Percentiles rank a stretch among this genome's conserved stretches.
These are phyloP conservation scores for Yamadazyma scolyti DNA, from an alignment of 805 yeast species.

Conservation along the genomic window DNA sequence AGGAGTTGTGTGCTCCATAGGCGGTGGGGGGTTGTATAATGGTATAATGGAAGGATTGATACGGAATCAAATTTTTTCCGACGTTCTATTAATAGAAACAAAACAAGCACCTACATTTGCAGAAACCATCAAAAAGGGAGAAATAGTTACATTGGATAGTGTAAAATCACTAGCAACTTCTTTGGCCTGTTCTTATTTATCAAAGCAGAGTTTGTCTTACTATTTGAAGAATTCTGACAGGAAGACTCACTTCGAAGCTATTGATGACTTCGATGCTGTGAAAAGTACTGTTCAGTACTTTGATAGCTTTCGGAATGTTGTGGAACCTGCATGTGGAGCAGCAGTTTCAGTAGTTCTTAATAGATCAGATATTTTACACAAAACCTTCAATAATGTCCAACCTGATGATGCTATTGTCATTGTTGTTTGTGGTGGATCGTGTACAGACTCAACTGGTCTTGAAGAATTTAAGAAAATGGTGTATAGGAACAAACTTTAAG, in stretches of 20 bases:
- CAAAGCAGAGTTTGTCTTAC: slow-evolving; percentile 17
- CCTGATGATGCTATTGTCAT: slow-evolving; percentile 22
- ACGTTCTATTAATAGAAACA: slow-evolving; percentile 27
- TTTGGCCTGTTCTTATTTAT: slow-evolving; percentile 27
- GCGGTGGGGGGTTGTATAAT: slow-evolving; percentile 36
- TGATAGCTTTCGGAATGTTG: slow-evolving; percentile 15
- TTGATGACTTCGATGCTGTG: slow-evolving; percentile 27
- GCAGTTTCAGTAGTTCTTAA: slow-evolving; percentile 19
- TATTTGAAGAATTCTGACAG: slow-evolving; percentile 12
- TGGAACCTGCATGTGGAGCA: slow-evolving; percentile 37
- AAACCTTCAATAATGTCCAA: slow-evolving; percentile 11
- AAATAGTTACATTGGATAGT: slow-evolving; percentile 16
- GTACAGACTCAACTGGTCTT: slow-evolving; percentile 13
- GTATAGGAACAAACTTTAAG: slow-evolving; percentile 8
- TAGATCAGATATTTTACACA: slow-evolving; percentile 12
- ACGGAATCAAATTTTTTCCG: slow-evolving; percentile 9
- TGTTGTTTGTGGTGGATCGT: slow-evolving; percentile 29
- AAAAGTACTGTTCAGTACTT: slow-evolving; percentile 18
- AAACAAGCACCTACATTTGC: slow-evolving; percentile 23
- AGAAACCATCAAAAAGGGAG: slow-evolving; percentile 18
- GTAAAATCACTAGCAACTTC: slow-evolving; percentile 25
- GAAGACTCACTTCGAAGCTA: slow-evolving; percentile 15
- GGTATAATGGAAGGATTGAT: slow-evolving; percentile 25
- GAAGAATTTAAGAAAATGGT: slow-evolving; percentile 10
- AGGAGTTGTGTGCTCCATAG: slow-evolving; percentile 29